A percentile compares a stretch with the other conserved stretches of the same genome.
Evolutionary conservation across 441 rosid species (phyloP).

Genomic region (Corymbia citriodora): DNA sequence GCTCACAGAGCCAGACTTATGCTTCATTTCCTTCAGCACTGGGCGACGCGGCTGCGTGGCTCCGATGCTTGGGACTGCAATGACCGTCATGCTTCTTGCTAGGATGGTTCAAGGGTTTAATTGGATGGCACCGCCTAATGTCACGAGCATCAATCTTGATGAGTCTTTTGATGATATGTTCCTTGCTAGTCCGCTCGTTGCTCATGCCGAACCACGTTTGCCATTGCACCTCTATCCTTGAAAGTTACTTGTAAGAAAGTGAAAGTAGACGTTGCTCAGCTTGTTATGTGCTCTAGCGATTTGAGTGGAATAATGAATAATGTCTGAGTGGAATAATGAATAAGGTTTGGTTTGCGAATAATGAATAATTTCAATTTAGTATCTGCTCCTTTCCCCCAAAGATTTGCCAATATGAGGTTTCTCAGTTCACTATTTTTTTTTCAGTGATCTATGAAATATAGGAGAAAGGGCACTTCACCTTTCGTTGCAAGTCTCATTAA

Average conservation of each 20-base stretch:
- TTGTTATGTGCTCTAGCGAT: not conserved
- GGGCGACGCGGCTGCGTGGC: conserved; percentile 43
- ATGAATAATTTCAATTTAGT: not conserved
- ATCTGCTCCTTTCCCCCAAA: not conserved
- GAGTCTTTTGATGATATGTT: conserved; percentile 10
- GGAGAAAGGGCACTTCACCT: not conserved
- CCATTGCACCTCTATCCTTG: conserved; percentile 22
- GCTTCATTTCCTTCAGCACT: conserved; percentile 29
- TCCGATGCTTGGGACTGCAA: conserved; percentile 22
- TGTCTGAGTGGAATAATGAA: not conserved
- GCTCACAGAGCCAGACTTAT: conserved; percentile 22
- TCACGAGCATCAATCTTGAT: not conserved
- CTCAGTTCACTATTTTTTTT: not conserved
- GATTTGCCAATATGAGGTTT: not conserved
- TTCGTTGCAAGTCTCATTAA: not conserved
- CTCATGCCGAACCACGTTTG: conserved; percentile 32
- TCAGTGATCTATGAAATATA: not conserved
- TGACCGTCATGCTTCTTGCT: conserved; percentile 39
- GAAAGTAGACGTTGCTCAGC: not conserved
- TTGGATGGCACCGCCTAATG: conserved; percentile 18
- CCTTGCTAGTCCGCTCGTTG: conserved; percentile 21
- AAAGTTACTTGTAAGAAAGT: not conserved
- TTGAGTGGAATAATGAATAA: not conserved
- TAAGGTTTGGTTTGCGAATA: not conserved
- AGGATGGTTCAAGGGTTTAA: conserved; percentile 40